Evolutionary conservation across 2,329 filamentous ascomycete genomes (phyloP).

Genomic region (Colletotrichum cereale): DNA sequence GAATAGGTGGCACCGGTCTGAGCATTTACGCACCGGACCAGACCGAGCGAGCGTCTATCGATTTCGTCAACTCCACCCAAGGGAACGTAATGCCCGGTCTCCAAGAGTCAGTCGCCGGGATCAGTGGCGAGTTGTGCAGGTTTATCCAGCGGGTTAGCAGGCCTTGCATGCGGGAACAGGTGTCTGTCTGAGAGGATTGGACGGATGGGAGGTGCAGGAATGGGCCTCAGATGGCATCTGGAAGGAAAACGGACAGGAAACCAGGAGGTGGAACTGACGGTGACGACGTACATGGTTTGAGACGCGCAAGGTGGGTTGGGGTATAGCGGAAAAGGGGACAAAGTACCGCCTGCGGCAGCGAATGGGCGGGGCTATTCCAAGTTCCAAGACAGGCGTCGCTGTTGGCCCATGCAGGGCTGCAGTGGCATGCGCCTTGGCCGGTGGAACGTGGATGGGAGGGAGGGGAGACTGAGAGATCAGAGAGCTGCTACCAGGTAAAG

Average conservation of each 20-base stretch:
- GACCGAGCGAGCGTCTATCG: conserved; percentile 39
- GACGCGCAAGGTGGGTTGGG: conserved; percentile 40
- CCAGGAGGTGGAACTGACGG: conserved; percentile 41
- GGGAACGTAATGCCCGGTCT: conserved; percentile 33
- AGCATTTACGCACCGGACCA: conserved; percentile 37
- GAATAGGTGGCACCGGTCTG: conserved; percentile 33
- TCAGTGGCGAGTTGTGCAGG: conserved; percentile 37
- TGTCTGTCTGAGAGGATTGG: conserved; percentile 30
- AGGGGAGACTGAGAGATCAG: neutral
- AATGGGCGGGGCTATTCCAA: conserved; percentile 39
- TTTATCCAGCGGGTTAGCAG: conserved; percentile 13
- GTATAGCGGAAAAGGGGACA: conserved; percentile 35
- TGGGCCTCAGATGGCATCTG: conserved; percentile 40
- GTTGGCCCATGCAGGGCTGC: conserved; percentile 40
- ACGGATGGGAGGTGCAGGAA: conserved; percentile 15
- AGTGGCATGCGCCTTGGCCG: conserved; percentile 38
- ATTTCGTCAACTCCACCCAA: conserved; percentile 32
- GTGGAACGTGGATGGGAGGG: conserved; percentile 24
- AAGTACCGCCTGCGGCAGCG: conserved; percentile 38
- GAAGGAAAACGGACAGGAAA: conserved; percentile 30
- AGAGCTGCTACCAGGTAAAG: neutral
- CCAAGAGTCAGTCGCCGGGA: conserved; percentile 34
- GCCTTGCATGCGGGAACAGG: conserved; percentile 24
- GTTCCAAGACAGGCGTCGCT: conserved; percentile 34
- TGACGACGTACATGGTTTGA: conserved; percentile 40